A percentile compares a stretch with the other conserved stretches of the same genome.
phyloP scores from a whole-genome alignment of 768 basidiomycete species.

The Phylloporus sp. region DNA sequence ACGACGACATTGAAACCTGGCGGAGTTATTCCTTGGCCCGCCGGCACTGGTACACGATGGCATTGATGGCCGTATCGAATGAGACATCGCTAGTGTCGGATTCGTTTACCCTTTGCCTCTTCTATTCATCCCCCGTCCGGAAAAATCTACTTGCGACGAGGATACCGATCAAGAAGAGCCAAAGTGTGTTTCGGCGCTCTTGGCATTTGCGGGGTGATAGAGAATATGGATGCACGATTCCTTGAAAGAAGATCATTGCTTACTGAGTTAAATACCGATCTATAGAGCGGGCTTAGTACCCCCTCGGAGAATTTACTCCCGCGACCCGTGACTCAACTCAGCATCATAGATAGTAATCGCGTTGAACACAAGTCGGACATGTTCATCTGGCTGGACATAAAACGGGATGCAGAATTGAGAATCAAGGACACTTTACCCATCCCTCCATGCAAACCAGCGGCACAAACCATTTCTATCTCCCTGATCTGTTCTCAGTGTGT shows the following conservation, averaged over 20 bases:
- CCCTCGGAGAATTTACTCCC: conserved; percentile 6
- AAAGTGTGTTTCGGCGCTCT: conserved; percentile 86
- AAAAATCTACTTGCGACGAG: not conserved
- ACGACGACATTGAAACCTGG: not conserved
- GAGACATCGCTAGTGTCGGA: conserved; percentile 1
- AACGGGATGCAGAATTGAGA: conserved; percentile 1
- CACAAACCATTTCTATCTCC: conserved; percentile 45
- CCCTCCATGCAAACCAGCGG: not conserved
- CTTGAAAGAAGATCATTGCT: not conserved
- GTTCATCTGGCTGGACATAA: conserved; percentile 6
- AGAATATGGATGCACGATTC: not conserved
- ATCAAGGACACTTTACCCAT: not conserved
- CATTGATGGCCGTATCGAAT: conserved; percentile 5
- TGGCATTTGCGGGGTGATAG: conserved; percentile 34
- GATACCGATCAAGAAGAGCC: conserved; percentile 56
- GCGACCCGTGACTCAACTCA: conserved; percentile 1
- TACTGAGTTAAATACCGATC: not conserved
- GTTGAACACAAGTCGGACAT: conserved; percentile 2
- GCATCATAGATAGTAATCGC: not conserved
- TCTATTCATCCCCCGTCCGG: conserved; percentile 3
- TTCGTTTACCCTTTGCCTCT: not conserved
- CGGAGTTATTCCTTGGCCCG: not conserved
- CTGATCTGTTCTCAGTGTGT: conserved; percentile 50
- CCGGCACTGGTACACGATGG: not conserved
- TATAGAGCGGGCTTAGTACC: not conserved